Evolutionary conservation across 2,329 filamentous ascomycete genomes (phyloP), one percentile per base, ranked within the genome.

Genomic region (Penicillium sumatraense): DNA sequence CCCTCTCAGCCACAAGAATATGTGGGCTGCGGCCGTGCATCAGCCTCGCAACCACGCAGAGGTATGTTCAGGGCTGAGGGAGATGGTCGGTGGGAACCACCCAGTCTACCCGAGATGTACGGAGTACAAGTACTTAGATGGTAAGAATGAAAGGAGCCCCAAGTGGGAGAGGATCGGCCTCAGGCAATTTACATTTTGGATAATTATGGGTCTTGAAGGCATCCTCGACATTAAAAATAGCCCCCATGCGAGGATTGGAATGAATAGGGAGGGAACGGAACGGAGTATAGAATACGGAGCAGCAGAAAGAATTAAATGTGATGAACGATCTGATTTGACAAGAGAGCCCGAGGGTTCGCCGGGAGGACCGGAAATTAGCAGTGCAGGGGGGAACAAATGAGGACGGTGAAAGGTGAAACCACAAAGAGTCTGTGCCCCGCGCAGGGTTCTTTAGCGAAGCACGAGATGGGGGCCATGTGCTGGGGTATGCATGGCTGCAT

Each of bases 291-390:
- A 10, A 5, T 18, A 14, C n/a, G n/a, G n/a, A n/a, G n/a, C n/a
- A n/a, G n/a, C n/a, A n/a, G n/a, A n/a, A n/a, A n/a, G n/a, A n/a
- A n/a, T 18, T 31, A 26, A 31, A 46, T 46, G 42, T 46, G 42
- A 46, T 46, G 26, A 21, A 33, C n/a, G 42, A 33, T 46, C 10
- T 44, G 40, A 44, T 44, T 26, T 27, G 40, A 27, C 13, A 18
- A 3, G 9, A 44, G 14, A 48, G 33, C 49, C n/a, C 35, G 49
- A 59, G 36, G 40, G 51, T 56, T 57, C 33, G 18, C 51, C 59
- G 61, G 64, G 46, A 56, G 29, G 6, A 16, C 51, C 62, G 62
- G 62, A 65, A 57, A 65, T 65, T 62, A 54, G 58, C 42, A 23
- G 33, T 38, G 40, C 45, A 40, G 48, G 53, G 55, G 54, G 60